Evolutionary conservation across 2,329 filamentous ascomycete genomes (phyloP).

Genomic region (Ramichloridium luteum): DNA sequence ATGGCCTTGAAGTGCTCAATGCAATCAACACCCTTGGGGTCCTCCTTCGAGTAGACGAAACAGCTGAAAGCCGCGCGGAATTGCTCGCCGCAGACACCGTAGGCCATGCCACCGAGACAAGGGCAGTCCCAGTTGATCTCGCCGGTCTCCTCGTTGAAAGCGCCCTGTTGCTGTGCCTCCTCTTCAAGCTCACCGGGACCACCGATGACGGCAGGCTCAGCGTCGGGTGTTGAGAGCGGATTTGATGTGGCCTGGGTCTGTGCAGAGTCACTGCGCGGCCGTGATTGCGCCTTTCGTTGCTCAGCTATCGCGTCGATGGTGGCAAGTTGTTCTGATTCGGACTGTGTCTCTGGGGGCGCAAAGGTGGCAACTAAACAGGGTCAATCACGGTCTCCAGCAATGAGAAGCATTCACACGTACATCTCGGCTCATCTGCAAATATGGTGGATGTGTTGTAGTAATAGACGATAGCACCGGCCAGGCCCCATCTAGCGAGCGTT

Average conservation of each 20-base stretch:
- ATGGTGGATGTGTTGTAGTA: slow-evolving; percentile 85
- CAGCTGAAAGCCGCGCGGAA: slow-evolving; percentile 96
- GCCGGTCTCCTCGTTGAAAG: slow-evolving; percentile 95
- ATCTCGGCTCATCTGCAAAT: slow-evolving; percentile 69
- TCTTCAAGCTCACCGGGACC: slow-evolving; percentile 54
- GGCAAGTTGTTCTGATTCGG: slow-evolving; percentile 29
- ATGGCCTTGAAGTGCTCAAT: slow-evolving; percentile 53
- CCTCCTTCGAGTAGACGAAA: slow-evolving; percentile 89
- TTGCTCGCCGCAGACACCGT: slow-evolving; percentile 88
- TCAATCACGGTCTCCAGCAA: too few relatives aligned
- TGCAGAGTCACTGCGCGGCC: slow-evolving; percentile 10
- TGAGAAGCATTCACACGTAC: slow-evolving; percentile 50
- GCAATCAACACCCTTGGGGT: slow-evolving; percentile 56
- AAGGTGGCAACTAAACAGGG: slow-evolving; percentile 23
- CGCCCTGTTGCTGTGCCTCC: slow-evolving; percentile 75
- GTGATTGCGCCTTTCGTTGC: slow-evolving; percentile 27
- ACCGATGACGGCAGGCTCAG: slow-evolving; percentile 15
- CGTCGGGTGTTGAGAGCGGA: slow-evolving; percentile 11
- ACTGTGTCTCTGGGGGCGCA: slow-evolving; percentile 29
- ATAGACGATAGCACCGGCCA: slow-evolving; percentile 69
- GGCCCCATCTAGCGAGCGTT: slow-evolving; percentile 56
- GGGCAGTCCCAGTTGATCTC: slow-evolving; percentile 99
- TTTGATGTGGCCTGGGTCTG: slow-evolving; percentile 7
- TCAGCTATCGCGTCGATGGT: slow-evolving; percentile 35
- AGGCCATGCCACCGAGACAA: slow-evolving; percentile 90